Conservation (phyloP, 2,329 filamentous ascomycete species). For the Thelonectria blattea region DNA sequence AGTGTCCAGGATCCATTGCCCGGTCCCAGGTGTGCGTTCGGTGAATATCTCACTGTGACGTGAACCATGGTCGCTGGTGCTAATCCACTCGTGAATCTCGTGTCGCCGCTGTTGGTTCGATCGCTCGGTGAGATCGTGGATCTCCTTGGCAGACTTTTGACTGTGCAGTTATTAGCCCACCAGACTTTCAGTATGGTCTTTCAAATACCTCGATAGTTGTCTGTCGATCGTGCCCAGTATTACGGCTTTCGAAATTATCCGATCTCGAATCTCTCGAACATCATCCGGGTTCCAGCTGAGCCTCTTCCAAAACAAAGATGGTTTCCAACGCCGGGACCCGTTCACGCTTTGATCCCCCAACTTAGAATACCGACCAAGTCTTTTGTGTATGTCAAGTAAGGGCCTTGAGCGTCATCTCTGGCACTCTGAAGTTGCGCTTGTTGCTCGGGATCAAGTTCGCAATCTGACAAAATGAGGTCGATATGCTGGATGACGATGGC, state of each 20-base stretch:
- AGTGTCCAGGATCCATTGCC: conserved; percentile 8
- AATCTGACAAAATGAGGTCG: not conserved
- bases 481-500: conserved; percentile 3
- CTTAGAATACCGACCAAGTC: not conserved
- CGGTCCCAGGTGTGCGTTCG: conserved; percentile 1
- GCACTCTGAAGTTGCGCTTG: not conserved
- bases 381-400: not conserved
- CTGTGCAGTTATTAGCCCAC: conserved; percentile 1
- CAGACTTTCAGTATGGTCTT: not conserved
- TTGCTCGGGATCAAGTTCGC: conserved; percentile 1
- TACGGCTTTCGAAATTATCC: not conserved
- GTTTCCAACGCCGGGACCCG: not conserved
- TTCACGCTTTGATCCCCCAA: not conserved
- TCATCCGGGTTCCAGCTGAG: not conserved
- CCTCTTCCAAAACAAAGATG: not conserved
- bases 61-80: not conserved
- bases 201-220: conserved; percentile 2
- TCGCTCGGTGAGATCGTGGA: not conserved
- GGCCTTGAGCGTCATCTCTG: not conserved
- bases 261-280: conserved; percentile 3
- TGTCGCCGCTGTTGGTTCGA: conserved; percentile 10
- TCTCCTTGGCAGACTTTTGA: conserved; percentile 6
- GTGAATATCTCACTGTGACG: not conserved
- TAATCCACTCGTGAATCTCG: conserved; percentile 8
- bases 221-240: not conserved